phyloP scores from a whole-genome alignment of 768 basidiomycete species.

The Lactarius sanguifluus region DNA sequence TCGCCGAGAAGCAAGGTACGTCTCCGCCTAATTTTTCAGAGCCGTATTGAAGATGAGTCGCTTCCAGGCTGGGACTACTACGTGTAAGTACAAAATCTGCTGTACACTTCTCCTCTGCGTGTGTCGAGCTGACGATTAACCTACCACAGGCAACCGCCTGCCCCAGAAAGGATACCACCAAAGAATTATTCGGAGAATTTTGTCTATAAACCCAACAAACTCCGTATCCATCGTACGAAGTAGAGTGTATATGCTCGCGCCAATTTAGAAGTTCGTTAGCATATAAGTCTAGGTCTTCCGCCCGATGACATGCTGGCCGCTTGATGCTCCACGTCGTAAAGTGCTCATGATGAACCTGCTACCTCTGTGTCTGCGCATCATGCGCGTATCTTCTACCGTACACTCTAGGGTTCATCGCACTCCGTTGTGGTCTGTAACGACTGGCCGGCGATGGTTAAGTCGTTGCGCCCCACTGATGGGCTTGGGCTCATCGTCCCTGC shows the following conservation, averaged over 20 bases:
- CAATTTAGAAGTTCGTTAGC: slow-evolving; percentile 6
- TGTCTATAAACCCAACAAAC: slow-evolving; percentile 73
- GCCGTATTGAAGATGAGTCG: slow-evolving; percentile 24
- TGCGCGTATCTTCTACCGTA: neutral
- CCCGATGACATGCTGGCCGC: neutral
- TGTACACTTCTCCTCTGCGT: neutral
- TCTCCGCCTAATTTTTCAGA: slow-evolving; percentile 11
- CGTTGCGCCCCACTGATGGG: neutral
- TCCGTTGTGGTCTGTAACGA: neutral
- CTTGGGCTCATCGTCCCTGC: neutral
- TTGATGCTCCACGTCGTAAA: neutral
- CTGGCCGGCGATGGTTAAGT: neutral
- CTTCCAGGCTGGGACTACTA: slow-evolving; percentile 87
- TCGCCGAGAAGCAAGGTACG: slow-evolving; percentile 94
- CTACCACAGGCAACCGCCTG: slow-evolving; percentile 51
- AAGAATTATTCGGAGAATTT: slow-evolving; percentile 94
- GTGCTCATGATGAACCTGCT: neutral
- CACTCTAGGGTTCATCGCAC: neutral
- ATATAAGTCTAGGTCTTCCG: neutral
- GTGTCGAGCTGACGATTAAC: neutral
- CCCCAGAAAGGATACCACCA: slow-evolving; percentile 68
- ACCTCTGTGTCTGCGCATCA: neutral
- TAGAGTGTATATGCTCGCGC: slow-evolving; percentile 45
- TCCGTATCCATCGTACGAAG: slow-evolving; percentile 89
- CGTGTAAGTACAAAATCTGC: slow-evolving; percentile 53